Conservation (phyloP, 768 basidiomycete genomes). For the Cantharellus anzutake region DNA sequence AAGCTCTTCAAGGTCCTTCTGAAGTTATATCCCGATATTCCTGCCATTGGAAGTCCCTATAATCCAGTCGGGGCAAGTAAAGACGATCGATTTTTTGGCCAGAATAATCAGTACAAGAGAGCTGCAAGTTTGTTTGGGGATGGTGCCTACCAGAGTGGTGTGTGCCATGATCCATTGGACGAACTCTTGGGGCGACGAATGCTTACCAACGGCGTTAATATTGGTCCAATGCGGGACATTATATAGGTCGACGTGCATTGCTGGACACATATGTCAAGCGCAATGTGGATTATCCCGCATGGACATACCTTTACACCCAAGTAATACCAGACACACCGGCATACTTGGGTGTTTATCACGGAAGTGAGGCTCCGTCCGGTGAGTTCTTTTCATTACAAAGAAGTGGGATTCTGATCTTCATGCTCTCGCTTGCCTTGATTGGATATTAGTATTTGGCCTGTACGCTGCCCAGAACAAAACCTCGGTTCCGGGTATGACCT, state of each 20-base stretch:
- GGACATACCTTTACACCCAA: not conserved
- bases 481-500: not conserved
- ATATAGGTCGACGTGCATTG: not conserved
- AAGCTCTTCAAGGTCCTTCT: not conserved
- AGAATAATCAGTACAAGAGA: not conserved
- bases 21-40: not conserved
- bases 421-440: not conserved
- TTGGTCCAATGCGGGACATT: not conserved
- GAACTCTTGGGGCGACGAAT: not conserved
- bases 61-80: not conserved
- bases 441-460: not conserved
- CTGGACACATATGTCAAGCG: not conserved
- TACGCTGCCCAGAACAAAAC: not conserved
- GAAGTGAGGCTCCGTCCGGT: not conserved
- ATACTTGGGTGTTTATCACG: not conserved
- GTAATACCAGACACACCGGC: not conserved
- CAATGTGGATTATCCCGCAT: not conserved
- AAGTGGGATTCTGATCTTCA: not conserved
- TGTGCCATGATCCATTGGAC: not conserved
- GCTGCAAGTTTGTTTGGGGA: not conserved
- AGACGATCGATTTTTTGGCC: not conserved
- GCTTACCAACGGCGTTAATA: not conserved
- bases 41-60: not conserved
- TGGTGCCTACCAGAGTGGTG: not conserved
- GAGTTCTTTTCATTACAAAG: not conserved